Evolutionary conservation across 257 asterid genomes (phyloP), one percentile per base, ranked within the genome.

Genomic region (Verbena officinalis): DNA sequence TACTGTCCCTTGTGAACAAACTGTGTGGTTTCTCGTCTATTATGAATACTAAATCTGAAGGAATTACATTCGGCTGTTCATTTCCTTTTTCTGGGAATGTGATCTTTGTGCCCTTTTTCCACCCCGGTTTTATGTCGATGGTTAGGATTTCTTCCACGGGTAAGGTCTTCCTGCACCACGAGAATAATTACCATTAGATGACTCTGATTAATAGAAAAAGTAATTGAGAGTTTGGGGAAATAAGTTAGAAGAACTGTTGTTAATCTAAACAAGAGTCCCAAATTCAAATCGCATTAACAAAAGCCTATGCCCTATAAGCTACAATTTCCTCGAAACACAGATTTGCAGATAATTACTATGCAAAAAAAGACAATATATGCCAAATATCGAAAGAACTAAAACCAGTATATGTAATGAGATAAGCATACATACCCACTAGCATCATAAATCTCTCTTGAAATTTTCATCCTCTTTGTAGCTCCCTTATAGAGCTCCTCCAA

Each of bases 61-160:
- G 84, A 4, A 83, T 70, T 1, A 84, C 76, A 5, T 86, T 82
- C 11, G 95, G 96, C 68, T 83, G 88, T 33, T 88, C 98, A 4
- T 91, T 84, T 43, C 98, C 98, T 69, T 86, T 91, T 60, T 89
- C 98, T 0, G 92, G 95, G 81, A 91, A 91, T n/a, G 98, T 91
- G 68, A 91, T 91, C 78, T 91, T 91, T 0, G 98, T 91, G 20
- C 98, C 98, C 54, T 88, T 91, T 54, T 91, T 91, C 98, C 98
- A 91, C 0, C 98, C 98, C 0, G 98, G 95, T 64, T 86, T 88
- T 48, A 91, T 80, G 16, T 85, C 86, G 4, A 91, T 91, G 1
- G 95, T 81, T 24, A 91, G 68, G 39, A 80, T 80, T 74, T 91
- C 96, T 70, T 89, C 88, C 49, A 89, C 83, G 0, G 91, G 89